Evolutionary conservation across 2,329 filamentous ascomycete genomes (phyloP), one percentile per base, ranked within the genome.

Genomic region (Fusarium musae): DNA sequence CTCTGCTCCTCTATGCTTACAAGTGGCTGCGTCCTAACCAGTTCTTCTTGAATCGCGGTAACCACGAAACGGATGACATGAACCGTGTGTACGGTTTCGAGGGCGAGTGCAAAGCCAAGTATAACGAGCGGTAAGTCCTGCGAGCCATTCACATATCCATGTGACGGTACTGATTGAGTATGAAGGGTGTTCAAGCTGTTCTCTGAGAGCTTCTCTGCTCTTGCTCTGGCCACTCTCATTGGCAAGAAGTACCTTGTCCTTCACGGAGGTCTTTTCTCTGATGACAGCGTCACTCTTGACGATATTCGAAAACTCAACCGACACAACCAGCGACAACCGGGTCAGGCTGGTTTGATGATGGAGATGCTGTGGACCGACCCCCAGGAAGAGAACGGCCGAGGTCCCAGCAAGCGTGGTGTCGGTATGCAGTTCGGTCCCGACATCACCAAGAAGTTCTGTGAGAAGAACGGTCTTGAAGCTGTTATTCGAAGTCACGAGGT

Each of bases 331-430:
- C 89, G 94, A 70, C 96, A 98, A 79, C 96, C 96, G 6, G 96
- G 96, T 37, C 96, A 99, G 82, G 86, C 93, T 54, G 96, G 96
- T 19, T 85, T 99, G 78, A 99, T 99, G 96, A 99, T 99, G 96
- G 96, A 99, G 84, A 99, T 99, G 96, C 89, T 99, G 52, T 99
- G 96, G 96, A 98, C 96, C 2, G 96, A 99, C 80, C 96, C 96
- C 6, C 96, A 99, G 82, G 88, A 93, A 1, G 88, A 91, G 76
- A 91, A 93, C 34, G 96, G 96, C 59, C 91, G 96, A 76, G 94
- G 95, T 13, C 96, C 96, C 49, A 97, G 95, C 86, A 99, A 99
- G 87, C 91, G 96, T 80, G 96, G 96, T 75, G 96, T 99, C 26
- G 96, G 96, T 59, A 89, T 98, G 84, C 95, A 98, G 81, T 99